Evolutionary conservation across 352 stramenopile species (phyloP).

Genomic region (Pythium volutum): DNA sequence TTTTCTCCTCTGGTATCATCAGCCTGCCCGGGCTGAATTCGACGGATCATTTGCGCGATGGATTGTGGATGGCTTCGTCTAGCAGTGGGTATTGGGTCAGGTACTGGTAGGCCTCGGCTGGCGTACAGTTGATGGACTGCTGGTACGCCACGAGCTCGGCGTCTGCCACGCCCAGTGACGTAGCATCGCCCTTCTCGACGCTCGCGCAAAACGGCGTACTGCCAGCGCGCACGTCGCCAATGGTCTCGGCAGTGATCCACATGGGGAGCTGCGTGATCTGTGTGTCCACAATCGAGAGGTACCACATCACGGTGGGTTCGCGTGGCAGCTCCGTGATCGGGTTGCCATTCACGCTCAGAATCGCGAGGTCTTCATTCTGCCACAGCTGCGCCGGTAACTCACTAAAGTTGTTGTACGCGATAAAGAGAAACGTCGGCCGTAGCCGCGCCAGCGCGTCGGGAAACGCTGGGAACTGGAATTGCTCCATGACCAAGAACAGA

Average conservation of each 20-base stretch:
- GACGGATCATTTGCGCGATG: too few species aligned
- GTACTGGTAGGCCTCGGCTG: neutral
- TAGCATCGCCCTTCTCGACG: neutral
- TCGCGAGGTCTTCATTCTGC: conserved; percentile 7
- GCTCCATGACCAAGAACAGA: conserved; percentile 21
- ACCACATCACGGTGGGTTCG: neutral
- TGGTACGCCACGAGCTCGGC: neutral
- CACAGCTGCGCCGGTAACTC: conserved; percentile 6
- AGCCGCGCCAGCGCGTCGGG: neutral
- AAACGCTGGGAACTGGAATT: conserved; percentile 8
- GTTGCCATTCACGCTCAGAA: conserved; percentile 14
- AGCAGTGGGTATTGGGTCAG: conserved; percentile 12
- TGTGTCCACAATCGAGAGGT: neutral
- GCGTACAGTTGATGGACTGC: conserved; percentile 12
- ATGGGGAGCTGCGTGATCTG: neutral
- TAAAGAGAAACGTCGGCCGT: conserved; percentile 6
- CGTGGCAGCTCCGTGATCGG: conserved; percentile 5
- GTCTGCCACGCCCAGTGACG: neutral
- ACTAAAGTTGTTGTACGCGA: conserved; percentile 22
- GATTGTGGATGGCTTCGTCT: conserved; percentile 12
- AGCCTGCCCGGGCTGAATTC: neutral
- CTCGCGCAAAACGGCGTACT: conserved; percentile 2
- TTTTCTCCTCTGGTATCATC: too few species aligned
- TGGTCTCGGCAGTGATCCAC: neutral
- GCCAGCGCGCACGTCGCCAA: neutral